Base-by-base conservation (phyloP, 441 rosid genomes). In the Raphanus hybrid region DNA sequence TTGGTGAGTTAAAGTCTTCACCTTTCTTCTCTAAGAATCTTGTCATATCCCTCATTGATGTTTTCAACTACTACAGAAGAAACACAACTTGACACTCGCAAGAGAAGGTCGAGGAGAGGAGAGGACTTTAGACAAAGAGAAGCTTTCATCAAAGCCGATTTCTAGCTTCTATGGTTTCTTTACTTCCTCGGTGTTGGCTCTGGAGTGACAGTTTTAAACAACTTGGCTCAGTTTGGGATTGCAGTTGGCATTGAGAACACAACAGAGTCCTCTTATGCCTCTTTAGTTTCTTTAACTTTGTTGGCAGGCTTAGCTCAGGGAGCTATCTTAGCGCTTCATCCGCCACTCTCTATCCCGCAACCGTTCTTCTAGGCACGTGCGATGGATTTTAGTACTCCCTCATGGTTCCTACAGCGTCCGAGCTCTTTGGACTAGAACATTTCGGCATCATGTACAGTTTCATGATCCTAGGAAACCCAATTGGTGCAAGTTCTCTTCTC, bases 341-440 rank as follows among this genome's bases (percentile, higher is more conserved):
- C 60, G 27, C 27, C 27, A 20, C 62, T 20, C 62, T 57, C 62
- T 20, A 57, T 57, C 62, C 62, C n/a, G 62, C 32, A 57, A 57
- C 62, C 32, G 32, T 2, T 3, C 62, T 57, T 57, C 62, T 57
- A 16, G 59, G 59, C 20, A 52, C 58, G 20, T 52, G 58, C 58
- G n/a, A 54, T 26, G 59, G 59, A 3, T 54, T 54, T 54, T 27
- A 57, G 62, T 57, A 57, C 62, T 58, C 63, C 0, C 34, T 58
- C 34, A 58, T 58, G 63, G 63, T 58, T 23, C 63, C 63, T 23
- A 58, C 64, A 59, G 64, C 64, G 2, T 59, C 64, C 8, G 64
- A 26, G 64, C 64, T 59, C 35, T 58, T 58, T 23, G 63, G 63
- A 11, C 63, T 57, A 20, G 62, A 57, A 9, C 34, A 58, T 58